phyloP scores from a whole-genome alignment of 768 basidiomycete species.

The Lyophyllum semitale region DNA sequence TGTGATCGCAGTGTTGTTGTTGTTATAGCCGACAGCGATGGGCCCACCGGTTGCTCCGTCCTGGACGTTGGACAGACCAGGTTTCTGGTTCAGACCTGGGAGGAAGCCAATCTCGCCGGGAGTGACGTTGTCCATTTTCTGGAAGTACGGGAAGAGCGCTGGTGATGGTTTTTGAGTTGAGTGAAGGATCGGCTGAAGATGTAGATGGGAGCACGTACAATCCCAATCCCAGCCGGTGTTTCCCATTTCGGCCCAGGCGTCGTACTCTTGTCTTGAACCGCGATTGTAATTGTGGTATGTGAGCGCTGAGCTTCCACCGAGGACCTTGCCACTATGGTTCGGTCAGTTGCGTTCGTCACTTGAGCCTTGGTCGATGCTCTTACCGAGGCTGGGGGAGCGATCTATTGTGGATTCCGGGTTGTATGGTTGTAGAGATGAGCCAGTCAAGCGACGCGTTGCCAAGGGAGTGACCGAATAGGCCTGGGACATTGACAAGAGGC shows the following conservation, averaged over 20 bases:
- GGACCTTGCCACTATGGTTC: slow-evolving; percentile 15
- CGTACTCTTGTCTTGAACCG: slow-evolving; percentile 16
- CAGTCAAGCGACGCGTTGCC: slow-evolving; percentile 11
- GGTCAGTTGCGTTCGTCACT: background rate
- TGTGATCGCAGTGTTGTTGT: slow-evolving; percentile 11
- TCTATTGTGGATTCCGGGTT: slow-evolving; percentile 11
- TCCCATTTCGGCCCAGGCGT: slow-evolving; percentile 22
- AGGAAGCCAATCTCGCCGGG: slow-evolving; percentile 12
- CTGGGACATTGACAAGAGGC: slow-evolving; percentile 16
- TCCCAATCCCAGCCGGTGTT: slow-evolving; percentile 26
- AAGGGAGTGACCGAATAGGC: slow-evolving; percentile 7
- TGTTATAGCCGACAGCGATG: slow-evolving; percentile 13
- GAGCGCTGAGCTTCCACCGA: slow-evolving; percentile 18
- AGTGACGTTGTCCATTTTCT: slow-evolving; percentile 14
- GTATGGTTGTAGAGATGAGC: slow-evolving; percentile 7
- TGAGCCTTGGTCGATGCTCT: background rate
- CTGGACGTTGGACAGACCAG: slow-evolving; percentile 10
- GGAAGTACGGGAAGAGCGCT: slow-evolving; percentile 19
- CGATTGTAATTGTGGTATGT: slow-evolving; percentile 13
- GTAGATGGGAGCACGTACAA: background rate
- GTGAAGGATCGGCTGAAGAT: background rate
- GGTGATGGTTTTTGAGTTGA: background rate
- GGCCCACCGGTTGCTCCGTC: slow-evolving; percentile 14
- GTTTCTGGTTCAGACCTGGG: slow-evolving; percentile 3
- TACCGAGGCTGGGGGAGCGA: slow-evolving; percentile 18